These are phyloP conservation scores for Salix brachista DNA, from an alignment of 345 rosid genomes.

Conservation along the genomic window DNA sequence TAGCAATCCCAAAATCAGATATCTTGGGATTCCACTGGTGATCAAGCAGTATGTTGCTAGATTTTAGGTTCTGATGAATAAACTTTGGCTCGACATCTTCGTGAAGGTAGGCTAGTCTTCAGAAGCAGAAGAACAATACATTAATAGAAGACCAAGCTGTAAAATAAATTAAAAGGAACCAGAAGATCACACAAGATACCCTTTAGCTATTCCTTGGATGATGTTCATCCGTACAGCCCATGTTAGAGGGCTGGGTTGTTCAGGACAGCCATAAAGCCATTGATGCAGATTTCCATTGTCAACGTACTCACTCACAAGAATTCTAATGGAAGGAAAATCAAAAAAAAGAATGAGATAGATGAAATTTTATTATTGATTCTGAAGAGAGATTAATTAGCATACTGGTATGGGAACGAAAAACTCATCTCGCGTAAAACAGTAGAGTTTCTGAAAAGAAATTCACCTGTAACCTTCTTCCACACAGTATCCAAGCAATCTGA, in stretches of 20 bases:
- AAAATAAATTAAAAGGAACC: background rate
- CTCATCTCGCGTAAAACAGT: background rate
- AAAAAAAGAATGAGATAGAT: background rate
- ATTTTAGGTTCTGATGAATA: conserved; percentile 50
- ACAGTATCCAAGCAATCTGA: conserved; percentile 63
- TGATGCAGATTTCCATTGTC: conserved; percentile 70
- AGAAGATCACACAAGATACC: conserved; percentile 30
- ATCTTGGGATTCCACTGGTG: conserved; percentile 72
- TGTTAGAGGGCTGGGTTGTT: conserved; percentile 40
- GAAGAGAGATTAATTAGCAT: background rate
- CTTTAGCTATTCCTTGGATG: conserved; percentile 74
- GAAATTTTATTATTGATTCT: background rate
- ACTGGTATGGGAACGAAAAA: background rate
- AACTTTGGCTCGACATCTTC: conserved; percentile 63
- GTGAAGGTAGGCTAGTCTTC: conserved; percentile 70
- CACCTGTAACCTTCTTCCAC: conserved; percentile 56
- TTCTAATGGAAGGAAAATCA: conserved; percentile 34
- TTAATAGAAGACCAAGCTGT: background rate
- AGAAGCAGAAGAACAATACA: conserved; percentile 4
- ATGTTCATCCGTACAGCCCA: conserved; percentile 59
- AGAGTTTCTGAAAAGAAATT: background rate
- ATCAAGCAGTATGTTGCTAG: conserved; percentile 68
- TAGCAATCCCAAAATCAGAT: conserved; percentile 47
- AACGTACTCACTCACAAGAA: conserved; percentile 58
- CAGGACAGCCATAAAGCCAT: conserved; percentile 65